Base-by-base conservation (phyloP, 225 moss, liverwort and hornwort genomes). In the Sphagnum tenellum region DNA sequence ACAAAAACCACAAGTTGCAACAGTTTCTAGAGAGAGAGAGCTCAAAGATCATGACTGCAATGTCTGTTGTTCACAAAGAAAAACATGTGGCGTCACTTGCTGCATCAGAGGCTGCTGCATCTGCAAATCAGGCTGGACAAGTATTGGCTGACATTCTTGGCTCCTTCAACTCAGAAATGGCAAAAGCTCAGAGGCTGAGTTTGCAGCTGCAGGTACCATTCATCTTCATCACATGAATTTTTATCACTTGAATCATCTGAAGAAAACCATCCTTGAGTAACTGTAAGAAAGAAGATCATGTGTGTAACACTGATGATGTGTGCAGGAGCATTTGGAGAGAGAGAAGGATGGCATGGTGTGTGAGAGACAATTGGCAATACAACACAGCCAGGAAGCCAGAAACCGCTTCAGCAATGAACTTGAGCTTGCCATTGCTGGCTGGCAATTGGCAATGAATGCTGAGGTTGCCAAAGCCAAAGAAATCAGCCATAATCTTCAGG, bases 401-500 rank as follows among this genome's bases (percentile, higher is more conserved):
- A 47, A 87, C 56, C 76, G 4, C 3, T 79, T 80, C 45, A 73
- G 64, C 29, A 74, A 78, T 65, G 81, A 94, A 55, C 68, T 89
- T 10, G 67, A 82, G 4, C 66, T 72, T 46, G 72, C 83, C 5
- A 77, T 79, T 9, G 71, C 68, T 47, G 65, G 64, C 49, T 94
- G 89, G 90, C 90, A 85, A 71, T 59, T 3, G 59, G 75, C 75
- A 10, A 91, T 89, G 81, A 77, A 82, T 73, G 75, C 63, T 50
- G 87, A 91, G 72, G 76, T 94, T 12, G 66, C 72, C 49, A 89
- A 83, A 83, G 83, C 85, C 5, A 94, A 77, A 57, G 83, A 75
- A 60, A 46, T 87, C 14, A 85, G 65, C 3, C 9, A 70, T 51
- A 67, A 62, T 72, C 76, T 94, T 72, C 71, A 91, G 62, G 75